Percentiles rank a stretch among this genome's conserved stretches.
phyloP scores from a whole-genome alignment of 306 rosid species.

The Acmispon strigosus region DNA sequence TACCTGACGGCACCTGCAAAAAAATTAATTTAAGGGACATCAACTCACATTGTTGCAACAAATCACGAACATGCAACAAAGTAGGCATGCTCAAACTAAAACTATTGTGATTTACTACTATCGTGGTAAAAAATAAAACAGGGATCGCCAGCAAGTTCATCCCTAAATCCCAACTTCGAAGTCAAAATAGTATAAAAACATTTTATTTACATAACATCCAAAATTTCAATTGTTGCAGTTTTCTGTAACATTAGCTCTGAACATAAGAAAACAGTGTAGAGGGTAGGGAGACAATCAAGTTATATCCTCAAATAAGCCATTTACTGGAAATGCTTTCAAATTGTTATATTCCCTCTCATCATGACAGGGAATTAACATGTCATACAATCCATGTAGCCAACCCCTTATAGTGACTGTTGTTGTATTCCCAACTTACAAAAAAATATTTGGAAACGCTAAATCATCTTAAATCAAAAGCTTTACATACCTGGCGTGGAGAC shows the following conservation, averaged over 20 bases:
- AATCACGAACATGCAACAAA: no score
- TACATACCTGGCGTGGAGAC: constrained; percentile 67
- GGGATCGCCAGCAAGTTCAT: neutral
- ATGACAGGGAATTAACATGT: neutral
- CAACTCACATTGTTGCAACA: neutral
- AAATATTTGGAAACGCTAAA: neutral
- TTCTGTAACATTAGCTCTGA: neutral
- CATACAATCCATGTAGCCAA: no score
- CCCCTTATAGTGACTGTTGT: no score
- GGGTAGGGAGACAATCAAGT: neutral
- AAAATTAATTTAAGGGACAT: neutral
- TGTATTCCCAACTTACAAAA: constrained; percentile 6
- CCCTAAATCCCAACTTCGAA: neutral
- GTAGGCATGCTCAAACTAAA: no score
- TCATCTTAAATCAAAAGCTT: neutral
- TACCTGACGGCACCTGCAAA: constrained; percentile 62
- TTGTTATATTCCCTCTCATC: neutral
- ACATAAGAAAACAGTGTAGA: neutral
- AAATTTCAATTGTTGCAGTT: neutral
- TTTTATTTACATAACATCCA: neutral
- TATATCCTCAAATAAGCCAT: neutral
- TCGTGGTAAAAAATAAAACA: neutral
- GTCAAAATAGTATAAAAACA: neutral
- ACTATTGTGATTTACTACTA: no score
- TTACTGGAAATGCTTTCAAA: neutral